Base-by-base conservation (phyloP, 139 green algal genomes). In the Microglena sp. region DNA sequence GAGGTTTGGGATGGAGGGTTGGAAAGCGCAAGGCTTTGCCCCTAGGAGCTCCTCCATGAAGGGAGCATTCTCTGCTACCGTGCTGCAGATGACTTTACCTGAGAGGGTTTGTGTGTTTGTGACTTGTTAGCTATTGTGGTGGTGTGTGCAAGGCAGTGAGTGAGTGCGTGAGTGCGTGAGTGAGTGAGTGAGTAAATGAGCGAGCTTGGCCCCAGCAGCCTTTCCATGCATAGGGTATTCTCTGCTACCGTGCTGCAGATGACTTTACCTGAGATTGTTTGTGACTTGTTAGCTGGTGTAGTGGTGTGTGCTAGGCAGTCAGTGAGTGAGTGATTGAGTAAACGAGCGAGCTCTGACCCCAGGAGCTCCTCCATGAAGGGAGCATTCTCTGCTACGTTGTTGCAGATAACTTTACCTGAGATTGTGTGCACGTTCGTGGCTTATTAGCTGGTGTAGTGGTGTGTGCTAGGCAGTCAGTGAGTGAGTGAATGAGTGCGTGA, bases 1-100 rank as follows among this genome's bases (percentile, higher is more conserved):
- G 26, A 91, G 73, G 54, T 86, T 64, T 2, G 85, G 85, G 31
- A 91, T 88, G 55, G 75, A 84, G 4, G 85, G 85, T 46, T 77
- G 77, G 81, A 89, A 91, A 1, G 55, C 26, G 6, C 60, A 58
- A 0, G 73, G 62, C 2, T 46, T 66, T 4, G 74, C 75, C 4
- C 50, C 71, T 24, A 91, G 58, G 4, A 87, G 46, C 44, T 77
- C 30, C 26, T 70, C 54, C 64, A 91, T 65, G 27, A 91, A 53
- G 0, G 29, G 28, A 0, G 68, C 73, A 50, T 89, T 89, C 73
- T 91, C 85, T 4, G 74, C 66, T 7, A 89, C 83, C 11, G 82
- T 91, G 50, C 62, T 89, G 35, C 62, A 55, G 1, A 91, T 53
- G 3, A 87, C 71, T 55, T 83, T 87, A 46, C 68, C 76, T 71